A percentile compares a stretch with the other conserved stretches of the same genome.
Evolutionary conservation across 805 yeast species (phyloP).

Genomic region (Nakazawaea pomicola): DNA sequence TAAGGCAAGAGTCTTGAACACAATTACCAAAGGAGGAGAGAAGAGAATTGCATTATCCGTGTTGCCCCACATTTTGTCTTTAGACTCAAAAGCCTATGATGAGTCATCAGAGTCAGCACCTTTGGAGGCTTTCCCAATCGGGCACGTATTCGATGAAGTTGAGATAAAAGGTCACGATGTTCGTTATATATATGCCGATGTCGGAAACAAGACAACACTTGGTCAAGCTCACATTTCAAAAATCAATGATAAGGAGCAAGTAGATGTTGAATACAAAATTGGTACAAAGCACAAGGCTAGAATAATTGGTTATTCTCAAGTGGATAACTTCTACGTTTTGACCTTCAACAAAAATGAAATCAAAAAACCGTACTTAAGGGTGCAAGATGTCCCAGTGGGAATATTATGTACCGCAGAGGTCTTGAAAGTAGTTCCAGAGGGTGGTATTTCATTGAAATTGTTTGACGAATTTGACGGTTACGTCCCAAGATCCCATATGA

Average conservation of each 20-base stretch:
- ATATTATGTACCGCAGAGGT: constrained; percentile 54
- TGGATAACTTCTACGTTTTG: constrained; percentile 64
- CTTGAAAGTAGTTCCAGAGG: constrained; percentile 49
- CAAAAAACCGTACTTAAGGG: constrained; percentile 58
- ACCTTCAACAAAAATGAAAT: constrained; percentile 66
- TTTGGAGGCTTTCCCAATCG: constrained; percentile 69
- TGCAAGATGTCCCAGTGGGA: constrained; percentile 76
- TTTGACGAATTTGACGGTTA: constrained; percentile 66
- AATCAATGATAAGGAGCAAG: constrained; percentile 41
- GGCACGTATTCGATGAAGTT: constrained; percentile 60
- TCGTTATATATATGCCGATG: constrained; percentile 48
- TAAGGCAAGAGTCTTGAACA: constrained; percentile 67
- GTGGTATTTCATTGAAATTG: constrained; percentile 64
- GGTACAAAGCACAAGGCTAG: constrained; percentile 76
- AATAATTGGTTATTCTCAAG: constrained; percentile 60
- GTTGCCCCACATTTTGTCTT: constrained; percentile 47
- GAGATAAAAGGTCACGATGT: constrained; percentile 57
- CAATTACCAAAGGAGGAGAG: constrained; percentile 40
- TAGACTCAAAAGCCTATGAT: constrained; percentile 18
- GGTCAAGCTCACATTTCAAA: constrained; percentile 84
- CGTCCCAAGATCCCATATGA: constrained; percentile 71
- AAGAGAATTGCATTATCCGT: constrained; percentile 63
- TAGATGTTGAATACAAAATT: constrained; percentile 44
- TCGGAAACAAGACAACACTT: constrained; percentile 44
- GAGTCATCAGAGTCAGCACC: constrained; percentile 29